These are phyloP conservation scores for Capsicum chinense DNA, from an alignment of 257 asterid species.

Conservation along the genomic window DNA sequence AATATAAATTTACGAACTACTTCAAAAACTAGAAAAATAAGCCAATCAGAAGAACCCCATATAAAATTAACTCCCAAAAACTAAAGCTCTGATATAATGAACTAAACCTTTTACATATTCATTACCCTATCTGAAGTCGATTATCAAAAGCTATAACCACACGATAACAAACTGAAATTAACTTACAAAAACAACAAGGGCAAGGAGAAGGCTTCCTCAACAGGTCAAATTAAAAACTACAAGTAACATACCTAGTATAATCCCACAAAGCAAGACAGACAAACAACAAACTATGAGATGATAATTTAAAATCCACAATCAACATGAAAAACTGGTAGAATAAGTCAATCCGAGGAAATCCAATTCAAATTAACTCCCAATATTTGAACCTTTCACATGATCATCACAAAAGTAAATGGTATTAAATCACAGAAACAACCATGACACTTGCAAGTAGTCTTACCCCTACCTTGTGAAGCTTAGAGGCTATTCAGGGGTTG, in stretches of 20 bases:
- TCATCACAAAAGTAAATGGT: neutral
- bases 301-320: neutral
- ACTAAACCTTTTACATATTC: neutral
- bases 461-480: no score
- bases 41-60: neutral
- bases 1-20: neutral
- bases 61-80: neutral
- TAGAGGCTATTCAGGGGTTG: no score
- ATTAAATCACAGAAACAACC: neutral
- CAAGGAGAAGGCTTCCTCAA: slow-evolving; percentile 65
- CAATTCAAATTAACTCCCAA: neutral
- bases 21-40: neutral
- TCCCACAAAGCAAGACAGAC: no score
- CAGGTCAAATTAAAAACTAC: neutral
- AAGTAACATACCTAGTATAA: no score
- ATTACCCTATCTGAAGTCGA: neutral
- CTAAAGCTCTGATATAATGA: neutral
- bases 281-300: no score
- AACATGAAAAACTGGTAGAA: neutral
- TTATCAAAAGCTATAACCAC: neutral
- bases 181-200: slow-evolving; percentile 72
- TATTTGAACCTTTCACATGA: neutral
- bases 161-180: neutral
- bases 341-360: neutral
- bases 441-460: neutral